phyloP scores from a whole-genome alignment of 2,329 filamentous ascomycete genomes.

The Fusarium aywerte region DNA sequence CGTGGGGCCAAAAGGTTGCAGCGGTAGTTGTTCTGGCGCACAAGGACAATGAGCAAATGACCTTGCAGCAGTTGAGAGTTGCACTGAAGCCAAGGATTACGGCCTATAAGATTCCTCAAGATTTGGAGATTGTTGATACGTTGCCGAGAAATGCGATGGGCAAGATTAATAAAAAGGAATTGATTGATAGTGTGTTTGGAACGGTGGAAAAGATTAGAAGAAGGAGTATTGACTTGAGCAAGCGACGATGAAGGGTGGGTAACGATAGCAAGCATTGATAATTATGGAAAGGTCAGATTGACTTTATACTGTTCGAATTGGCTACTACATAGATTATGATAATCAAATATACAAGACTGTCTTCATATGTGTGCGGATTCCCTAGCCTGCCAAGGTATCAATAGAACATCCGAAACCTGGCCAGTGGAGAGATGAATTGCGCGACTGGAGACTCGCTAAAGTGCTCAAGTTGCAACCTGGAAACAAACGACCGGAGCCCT shows the following conservation, averaged over 20 bases:
- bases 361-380: too few relatives aligned
- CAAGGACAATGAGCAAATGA: slow-evolving; percentile 69
- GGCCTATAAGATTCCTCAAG: slow-evolving; percentile 92
- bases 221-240: slow-evolving; percentile 4
- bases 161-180: slow-evolving; percentile 81
- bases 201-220: slow-evolving; percentile 6
- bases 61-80: slow-evolving; percentile 74
- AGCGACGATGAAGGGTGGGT: not conserved
- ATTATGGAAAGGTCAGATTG: not conserved
- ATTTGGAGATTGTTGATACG: slow-evolving; percentile 79
- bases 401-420: not conserved
- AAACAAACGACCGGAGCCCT: not conserved
- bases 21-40: slow-evolving; percentile 80
- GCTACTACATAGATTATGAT: too few relatives aligned
- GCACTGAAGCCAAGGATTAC: slow-evolving; percentile 81
- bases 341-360: too few relatives aligned
- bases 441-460: not conserved
- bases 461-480: too few relatives aligned
- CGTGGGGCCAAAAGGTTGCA: slow-evolving; percentile 96
- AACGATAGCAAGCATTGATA: not conserved
- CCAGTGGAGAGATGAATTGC: not conserved
- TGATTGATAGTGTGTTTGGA: slow-evolving; percentile 68
- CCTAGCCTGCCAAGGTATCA: too few relatives aligned
- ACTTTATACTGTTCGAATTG: not conserved
- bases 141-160: slow-evolving; percentile 98